Evolutionary conservation across 139 green algal genomes (phyloP).

Genomic region (Chlorella sp.): DNA sequence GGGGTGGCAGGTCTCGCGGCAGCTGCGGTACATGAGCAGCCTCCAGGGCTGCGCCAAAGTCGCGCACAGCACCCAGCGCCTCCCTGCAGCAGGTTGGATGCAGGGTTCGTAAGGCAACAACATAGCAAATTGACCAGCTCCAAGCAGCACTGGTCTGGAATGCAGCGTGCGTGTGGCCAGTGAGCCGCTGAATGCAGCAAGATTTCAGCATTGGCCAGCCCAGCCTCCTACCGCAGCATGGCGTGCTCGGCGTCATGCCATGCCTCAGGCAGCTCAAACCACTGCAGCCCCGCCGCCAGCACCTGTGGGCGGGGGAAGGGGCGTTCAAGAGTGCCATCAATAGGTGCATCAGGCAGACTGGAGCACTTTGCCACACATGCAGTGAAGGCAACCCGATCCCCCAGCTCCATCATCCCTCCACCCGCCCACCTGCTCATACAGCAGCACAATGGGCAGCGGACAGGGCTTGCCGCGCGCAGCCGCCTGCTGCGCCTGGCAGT

Average conservation of each 20-base stretch:
- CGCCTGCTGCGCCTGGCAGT: constrained; percentile 7
- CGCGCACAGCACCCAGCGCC: constrained; percentile 26
- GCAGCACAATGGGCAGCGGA: constrained; percentile 18
- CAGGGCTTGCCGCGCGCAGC: not conserved
- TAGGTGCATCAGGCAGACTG: no score
- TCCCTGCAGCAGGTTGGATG: constrained; percentile 30
- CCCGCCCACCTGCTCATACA: constrained; percentile 34
- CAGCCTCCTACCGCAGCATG: constrained; percentile 19
- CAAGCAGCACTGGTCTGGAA: no score
- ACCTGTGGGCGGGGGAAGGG: constrained; percentile 19
- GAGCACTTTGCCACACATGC: no score
- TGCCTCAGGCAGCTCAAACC: constrained; percentile 38
- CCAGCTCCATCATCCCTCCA: no score
- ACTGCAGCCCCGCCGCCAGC: constrained; percentile 43
- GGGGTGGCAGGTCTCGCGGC: not conserved
- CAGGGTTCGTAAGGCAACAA: not conserved
- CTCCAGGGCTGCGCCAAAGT: constrained; percentile 36
- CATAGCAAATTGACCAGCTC: no score
- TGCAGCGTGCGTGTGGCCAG: no score
- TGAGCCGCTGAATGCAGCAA: not conserved
- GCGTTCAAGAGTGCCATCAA: no score
- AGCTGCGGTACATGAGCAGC: not conserved
- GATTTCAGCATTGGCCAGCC: no score
- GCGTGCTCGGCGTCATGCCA: constrained; percentile 47
- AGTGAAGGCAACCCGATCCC: no score